Base-by-base conservation (phyloP, 176 grass and related monocot species). In the Triticum timopheevii region DNA sequence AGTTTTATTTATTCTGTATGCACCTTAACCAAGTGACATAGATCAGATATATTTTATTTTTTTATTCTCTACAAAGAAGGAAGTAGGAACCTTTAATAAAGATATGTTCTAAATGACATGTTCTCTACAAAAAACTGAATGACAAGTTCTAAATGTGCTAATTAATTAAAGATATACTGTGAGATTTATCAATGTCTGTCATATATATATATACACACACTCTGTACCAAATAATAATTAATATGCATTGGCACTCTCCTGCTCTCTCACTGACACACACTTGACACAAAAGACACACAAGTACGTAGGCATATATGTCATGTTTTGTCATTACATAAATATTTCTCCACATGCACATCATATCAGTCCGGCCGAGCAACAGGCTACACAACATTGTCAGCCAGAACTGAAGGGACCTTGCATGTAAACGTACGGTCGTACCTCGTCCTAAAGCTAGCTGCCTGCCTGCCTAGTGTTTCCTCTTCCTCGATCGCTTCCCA, bases 381-480 rank as follows among this genome's bases (percentile, higher is more conserved):
- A 47, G 71, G 30, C 63, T 40, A 69, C 5, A 49, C 47, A 45
- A 31, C 30, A 42, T 49, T 75, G 42, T 28, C 72, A 17, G 13
- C 42, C 72, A 49, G 72, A 50, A 50, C 15, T 44, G 83, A 87
- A 82, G 33, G 84, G 52, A 82, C 80, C 19, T 81, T 86, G 80
- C 73, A 73, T 76, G 8, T 16, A 76, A 76, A 69, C 30, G 28
- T 20, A 24, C 22, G 59, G 85, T 72, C 34, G 65, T 83, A 56
- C 68, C 68, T 84, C 59, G 65, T 4, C 54, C 33, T 31, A 45
- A 81, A 87, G 80, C 76, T 91, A 87, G 85, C 50, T 54, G 50
- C 50, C 76, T 63, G 69, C 74, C 47, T 63, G 81, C 74, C 81
- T 63, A 87, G 61, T 76, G 76, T 87, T 91, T 62, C 85, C 85